A percentile compares a stretch with the other conserved stretches of the same genome.
Conservation (phyloP, 805 yeast species). For the Kuraishia capsulata region DNA sequence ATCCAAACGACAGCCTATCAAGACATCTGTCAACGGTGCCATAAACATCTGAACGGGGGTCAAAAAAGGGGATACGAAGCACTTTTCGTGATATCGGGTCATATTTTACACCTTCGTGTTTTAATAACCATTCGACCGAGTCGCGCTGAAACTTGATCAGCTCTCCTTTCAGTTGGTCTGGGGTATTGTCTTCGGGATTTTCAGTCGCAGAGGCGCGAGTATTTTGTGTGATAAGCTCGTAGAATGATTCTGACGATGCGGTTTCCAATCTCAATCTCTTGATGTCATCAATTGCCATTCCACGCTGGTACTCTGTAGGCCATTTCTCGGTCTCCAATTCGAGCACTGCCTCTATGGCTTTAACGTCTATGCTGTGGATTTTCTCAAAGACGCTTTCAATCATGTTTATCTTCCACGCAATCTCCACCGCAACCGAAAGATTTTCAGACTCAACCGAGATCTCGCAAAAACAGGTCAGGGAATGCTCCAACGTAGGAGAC, state of each 20-base stretch:
- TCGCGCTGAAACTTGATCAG: conserved; percentile 42
- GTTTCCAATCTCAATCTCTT: background rate
- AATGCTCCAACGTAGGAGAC: background rate
- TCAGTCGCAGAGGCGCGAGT: conserved; percentile 20
- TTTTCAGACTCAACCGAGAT: background rate
- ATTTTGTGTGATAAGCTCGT: conserved; percentile 36
- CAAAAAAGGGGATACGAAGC: conserved; percentile 13
- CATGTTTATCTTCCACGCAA: background rate
- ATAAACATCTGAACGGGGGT: conserved; percentile 11
- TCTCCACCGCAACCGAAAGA: background rate
- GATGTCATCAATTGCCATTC: background rate
- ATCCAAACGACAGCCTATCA: conserved; percentile 43
- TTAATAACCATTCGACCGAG: conserved; percentile 48
- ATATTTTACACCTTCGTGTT: conserved; percentile 36
- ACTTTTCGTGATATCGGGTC: conserved; percentile 18
- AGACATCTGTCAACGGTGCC: conserved; percentile 20
- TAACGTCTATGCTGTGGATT: background rate
- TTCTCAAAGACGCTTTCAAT: background rate
- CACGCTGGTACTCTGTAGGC: background rate
- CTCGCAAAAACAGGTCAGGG: background rate
- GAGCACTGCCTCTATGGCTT: background rate
- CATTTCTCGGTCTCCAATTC: background rate
- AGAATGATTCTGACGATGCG: conserved; percentile 23
- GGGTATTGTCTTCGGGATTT: background rate
- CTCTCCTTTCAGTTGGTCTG: conserved; percentile 5